phyloP scores from a whole-genome alignment of 2,329 filamentous ascomycete genomes.

The Calonectria hawksworthii region DNA sequence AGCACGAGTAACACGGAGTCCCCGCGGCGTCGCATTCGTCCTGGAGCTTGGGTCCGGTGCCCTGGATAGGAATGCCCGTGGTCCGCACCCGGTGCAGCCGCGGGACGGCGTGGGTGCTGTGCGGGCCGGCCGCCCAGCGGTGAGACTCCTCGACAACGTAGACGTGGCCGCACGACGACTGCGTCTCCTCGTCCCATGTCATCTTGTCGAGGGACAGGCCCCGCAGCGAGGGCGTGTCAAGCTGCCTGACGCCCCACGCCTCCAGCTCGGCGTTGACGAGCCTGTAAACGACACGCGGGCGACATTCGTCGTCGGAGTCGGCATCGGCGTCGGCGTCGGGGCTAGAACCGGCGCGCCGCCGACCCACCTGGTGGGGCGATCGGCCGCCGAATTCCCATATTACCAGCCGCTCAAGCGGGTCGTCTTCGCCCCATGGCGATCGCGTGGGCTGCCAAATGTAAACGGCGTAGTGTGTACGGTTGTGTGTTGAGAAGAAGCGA shows the following conservation, averaged over 20 bases:
- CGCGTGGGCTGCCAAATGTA: slow-evolving; percentile 74
- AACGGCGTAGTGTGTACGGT: slow-evolving; percentile 69
- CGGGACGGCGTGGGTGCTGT: slow-evolving; percentile 56
- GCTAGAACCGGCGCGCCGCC: slow-evolving; percentile 46
- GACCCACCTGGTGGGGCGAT: slow-evolving; percentile 44
- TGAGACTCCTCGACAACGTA: slow-evolving; percentile 71
- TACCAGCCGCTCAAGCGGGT: slow-evolving; percentile 69
- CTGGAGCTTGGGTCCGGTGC: slow-evolving; percentile 63
- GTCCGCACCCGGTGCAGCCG: slow-evolving; percentile 61
- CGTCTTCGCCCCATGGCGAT: slow-evolving; percentile 66
- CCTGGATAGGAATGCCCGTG: slow-evolving; percentile 67
- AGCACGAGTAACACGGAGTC: slow-evolving; percentile 55
- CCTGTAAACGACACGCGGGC: slow-evolving; percentile 43
- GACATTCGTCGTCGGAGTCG: slow-evolving; percentile 33
- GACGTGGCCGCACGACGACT: slow-evolving; percentile 53
- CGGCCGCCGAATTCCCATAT: slow-evolving; percentile 71
- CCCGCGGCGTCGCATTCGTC: slow-evolving; percentile 59
- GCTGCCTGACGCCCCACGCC: slow-evolving; percentile 67
- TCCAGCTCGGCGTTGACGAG: slow-evolving; percentile 66
- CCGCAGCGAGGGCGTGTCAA: slow-evolving; percentile 63
- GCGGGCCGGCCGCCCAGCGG: slow-evolving; percentile 61
- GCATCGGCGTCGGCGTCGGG: background rate
- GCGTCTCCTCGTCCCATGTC: slow-evolving; percentile 52
- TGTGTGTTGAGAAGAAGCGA: slow-evolving; percentile 75
- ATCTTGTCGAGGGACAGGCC: slow-evolving; percentile 63